Base-by-base conservation (phyloP, 2,329 filamentous ascomycete species). In the Phialophora expanda region DNA sequence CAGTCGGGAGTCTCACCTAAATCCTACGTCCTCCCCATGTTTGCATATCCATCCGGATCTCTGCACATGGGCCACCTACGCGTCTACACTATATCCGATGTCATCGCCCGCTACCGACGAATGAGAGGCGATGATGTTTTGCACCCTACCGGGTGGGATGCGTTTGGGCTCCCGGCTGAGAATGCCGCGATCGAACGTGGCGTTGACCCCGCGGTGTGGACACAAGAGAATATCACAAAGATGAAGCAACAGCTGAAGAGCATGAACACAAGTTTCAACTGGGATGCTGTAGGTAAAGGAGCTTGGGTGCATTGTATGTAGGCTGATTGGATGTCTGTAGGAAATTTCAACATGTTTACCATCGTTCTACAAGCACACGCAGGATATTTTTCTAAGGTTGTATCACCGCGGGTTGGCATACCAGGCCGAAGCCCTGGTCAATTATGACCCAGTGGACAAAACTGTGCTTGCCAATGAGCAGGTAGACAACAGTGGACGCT, bases 61-160 rank as follows among this genome's bases (percentile, higher is more conserved):
- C 84, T 97, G 30, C 93, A 97, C 76, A 87, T 96, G 67, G 93
- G 93, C 14, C 93, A 97, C 76, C 81, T 96, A 46, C 88, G 93
- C 55, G 92, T 96, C 57, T 97, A 96, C 80, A 92, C 92, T 44
- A 95, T 97, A 70, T 92, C 92, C 67, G 93, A 97, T 80, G 90
- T 93, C 9, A 80, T 96, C 60, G 88, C 92, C 14, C 86, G 93
- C 61, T 96, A 89, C 75, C 87, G 89, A 73, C 85, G 84, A 28
- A 87, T 96, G 79, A 87, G 89, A 71, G 92, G 92, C 17, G 83
- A 87, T 71, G 80, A 90, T 62, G 91, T 96, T 34, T 78, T 96
- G 61, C 86, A 96, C 69, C 92, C 93, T n/a, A 96, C 96, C 85
- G 93, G 93, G 11, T 97, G 93, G 92, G 93, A 97, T 81, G 91